Conservation (phyloP, 306 rosid genomes). For the Quercus suber region DNA sequence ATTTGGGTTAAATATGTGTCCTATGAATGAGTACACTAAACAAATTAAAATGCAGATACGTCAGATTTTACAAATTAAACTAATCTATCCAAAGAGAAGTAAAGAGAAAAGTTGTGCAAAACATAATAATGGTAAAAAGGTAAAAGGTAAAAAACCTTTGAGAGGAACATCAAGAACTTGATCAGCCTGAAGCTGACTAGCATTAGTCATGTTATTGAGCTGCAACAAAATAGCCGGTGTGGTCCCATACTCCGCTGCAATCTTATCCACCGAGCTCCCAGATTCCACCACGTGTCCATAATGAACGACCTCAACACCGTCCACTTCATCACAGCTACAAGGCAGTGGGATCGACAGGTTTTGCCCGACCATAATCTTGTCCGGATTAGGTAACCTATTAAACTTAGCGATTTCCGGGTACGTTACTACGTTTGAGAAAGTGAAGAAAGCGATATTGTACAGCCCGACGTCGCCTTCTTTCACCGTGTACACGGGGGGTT, state of each 20-base stretch:
- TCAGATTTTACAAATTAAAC: too few relatives aligned
- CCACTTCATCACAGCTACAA: conserved; percentile 77
- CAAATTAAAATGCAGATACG: too few relatives aligned
- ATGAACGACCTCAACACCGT: conserved; percentile 47
- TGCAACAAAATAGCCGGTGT: conserved; percentile 32
- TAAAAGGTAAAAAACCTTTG: conserved; percentile 34
- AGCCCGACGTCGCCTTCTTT: conserved; percentile 30
- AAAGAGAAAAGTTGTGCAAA: too few relatives aligned
- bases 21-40: fast-evolving
- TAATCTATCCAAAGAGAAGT: too few relatives aligned
- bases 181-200: conserved; percentile 38
- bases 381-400: conserved; percentile 22
- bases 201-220: conserved; percentile 45
- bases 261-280: conserved; percentile 21
- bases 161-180: conserved; percentile 90
- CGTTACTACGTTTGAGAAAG: conserved; percentile 39
- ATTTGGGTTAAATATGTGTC: too few relatives aligned
- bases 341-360: conserved; percentile 68
- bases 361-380: conserved; percentile 30
- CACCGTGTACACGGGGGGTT: conserved; percentile 45
- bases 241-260: conserved; percentile 47
- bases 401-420: conserved; percentile 34
- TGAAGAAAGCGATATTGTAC: conserved; percentile 33
- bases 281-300: conserved; percentile 40
- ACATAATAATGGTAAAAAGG: background rate